Base-by-base conservation (phyloP, 2,329 filamentous ascomycete genomes). In the Harringtonia aguacate region DNA sequence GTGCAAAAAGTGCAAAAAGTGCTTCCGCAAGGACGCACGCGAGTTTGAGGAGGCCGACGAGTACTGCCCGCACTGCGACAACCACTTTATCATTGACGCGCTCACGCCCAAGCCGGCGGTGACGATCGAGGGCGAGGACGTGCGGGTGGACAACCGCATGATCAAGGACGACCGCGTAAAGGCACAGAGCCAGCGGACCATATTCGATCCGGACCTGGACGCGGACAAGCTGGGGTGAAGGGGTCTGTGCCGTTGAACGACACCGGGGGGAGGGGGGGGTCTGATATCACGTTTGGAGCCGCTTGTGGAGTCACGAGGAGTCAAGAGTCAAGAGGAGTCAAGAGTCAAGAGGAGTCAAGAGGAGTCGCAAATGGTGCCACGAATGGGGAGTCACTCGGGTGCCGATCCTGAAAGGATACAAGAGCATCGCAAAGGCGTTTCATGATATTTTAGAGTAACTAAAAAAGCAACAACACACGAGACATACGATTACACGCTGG, bases 1-100 rank as follows among this genome's bases (percentile, higher is more conserved):
- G 42, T 98, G 92, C 77, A 98, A 98, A 58, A 98, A 98, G 70
- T 98, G 92, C 79, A 89, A 84, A 55, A 98, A 98, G 67, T 89
- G 83, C 65, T 98, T 98, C 72, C 84, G 92, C 54, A 98, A 97
- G 62, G 86, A 98, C 57, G 84, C 84, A 37, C 69, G 78, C 52
- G 86, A 95, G 61, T 95, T 95, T 56, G 92, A 98, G 55, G 92
- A 98, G 55, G 83, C 86, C 61, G 92, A 98, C 68, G 94, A 98
- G 63, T 98, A 94, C 73, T 98, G 92, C 70, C 94, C 92, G 20
- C 86, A 95, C 68, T 98, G 92, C 70, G 92, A 98, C 61, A 98
- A 98, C 68, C 94, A 98, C 66, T 98, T 89, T 59, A 84, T 98
- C 33, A 72, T 98, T 51, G 89, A 97, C 5, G 94, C 92, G 41